phyloP scores from a whole-genome alignment of 78 protist species.

The Mastigamoeba balamuthi region DNA sequence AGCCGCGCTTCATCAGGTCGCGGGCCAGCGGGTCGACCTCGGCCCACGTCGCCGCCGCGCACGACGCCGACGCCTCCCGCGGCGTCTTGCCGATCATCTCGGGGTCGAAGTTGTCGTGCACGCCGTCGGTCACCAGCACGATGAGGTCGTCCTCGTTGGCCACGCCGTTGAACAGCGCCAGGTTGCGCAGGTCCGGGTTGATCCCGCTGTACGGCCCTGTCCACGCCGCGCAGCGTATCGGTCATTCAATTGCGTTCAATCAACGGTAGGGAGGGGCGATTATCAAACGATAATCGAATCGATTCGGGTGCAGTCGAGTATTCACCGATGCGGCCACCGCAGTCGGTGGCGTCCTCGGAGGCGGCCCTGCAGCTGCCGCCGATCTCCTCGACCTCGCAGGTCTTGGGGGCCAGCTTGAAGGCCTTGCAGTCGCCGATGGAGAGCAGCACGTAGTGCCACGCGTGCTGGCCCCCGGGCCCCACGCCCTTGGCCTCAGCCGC shows the following conservation, averaged over 20 bases:
- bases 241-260: too few species aligned
- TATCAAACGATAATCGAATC: too few species aligned
- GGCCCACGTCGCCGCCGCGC: conserved; percentile 21
- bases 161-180: conserved; percentile 24
- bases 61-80: conserved; percentile 11
- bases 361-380: conserved; percentile 21
- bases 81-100: conserved; percentile 30
- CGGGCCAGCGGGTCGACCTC: conserved; percentile 17
- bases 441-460: conserved; percentile 45
- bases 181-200: conserved; percentile 49
- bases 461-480: too few species aligned
- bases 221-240: too few species aligned
- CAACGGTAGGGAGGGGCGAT: too few species aligned
- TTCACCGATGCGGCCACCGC: conserved; percentile 56
- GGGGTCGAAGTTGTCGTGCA: conserved; percentile 51
- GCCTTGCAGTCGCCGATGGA: conserved; percentile 56
- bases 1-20: conserved; percentile 13
- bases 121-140: conserved; percentile 35
- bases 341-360: conserved; percentile 36
- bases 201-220: too few species aligned
- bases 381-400: conserved; percentile 28
- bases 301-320: too few species aligned
- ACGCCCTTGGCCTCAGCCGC: not conserved
- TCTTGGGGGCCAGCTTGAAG: not conserved
- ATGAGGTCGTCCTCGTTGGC: conserved; percentile 28